These are phyloP conservation scores for Fusarium cyanostomum DNA, from an alignment of 2,329 filamentous ascomycete species.

Conservation along the genomic window DNA sequence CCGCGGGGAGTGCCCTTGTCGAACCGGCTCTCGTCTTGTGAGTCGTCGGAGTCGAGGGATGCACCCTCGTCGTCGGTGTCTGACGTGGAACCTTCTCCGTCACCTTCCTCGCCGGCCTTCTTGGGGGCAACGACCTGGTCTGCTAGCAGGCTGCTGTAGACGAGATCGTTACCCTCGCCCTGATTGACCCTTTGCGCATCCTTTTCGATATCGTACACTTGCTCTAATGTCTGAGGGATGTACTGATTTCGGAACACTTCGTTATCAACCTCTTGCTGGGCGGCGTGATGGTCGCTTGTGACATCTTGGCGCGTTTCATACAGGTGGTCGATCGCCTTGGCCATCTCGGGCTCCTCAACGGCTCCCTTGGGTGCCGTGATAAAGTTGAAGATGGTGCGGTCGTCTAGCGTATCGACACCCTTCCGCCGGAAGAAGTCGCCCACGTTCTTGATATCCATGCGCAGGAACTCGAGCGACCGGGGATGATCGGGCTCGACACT, in stretches of 20 bases:
- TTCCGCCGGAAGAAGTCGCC: constrained; percentile 91
- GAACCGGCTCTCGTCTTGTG: constrained; percentile 63
- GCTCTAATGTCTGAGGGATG: constrained; percentile 93
- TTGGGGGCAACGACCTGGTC: constrained; percentile 63
- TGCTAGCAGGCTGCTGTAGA: constrained; percentile 87
- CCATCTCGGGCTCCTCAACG: constrained; percentile 69
- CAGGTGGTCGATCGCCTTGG: constrained; percentile 70
- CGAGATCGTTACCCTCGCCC: constrained; percentile 78
- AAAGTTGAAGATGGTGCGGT: constrained; percentile 85
- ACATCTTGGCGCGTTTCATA: constrained; percentile 65
- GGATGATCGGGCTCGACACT: constrained; percentile 98
- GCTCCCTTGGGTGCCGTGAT: constrained; percentile 72
- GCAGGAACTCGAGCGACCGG: constrained; percentile 87
- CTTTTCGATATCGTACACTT: constrained; percentile 95
- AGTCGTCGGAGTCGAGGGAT: constrained; percentile 55
- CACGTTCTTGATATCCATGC: constrained; percentile 99
- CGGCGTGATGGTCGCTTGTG: constrained; percentile 61
- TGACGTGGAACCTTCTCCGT: constrained; percentile 50
- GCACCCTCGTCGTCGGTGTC: constrained; percentile 61
- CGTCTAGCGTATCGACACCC: constrained; percentile 81
- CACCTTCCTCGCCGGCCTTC: constrained; percentile 50
- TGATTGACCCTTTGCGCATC: constrained; percentile 81
- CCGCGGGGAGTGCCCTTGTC: constrained; percentile 77
- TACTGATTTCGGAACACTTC: constrained; percentile 96
- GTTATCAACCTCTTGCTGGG: constrained; percentile 79